phyloP scores from a whole-genome alignment of 2,329 filamentous ascomycete species.

The Monosporascus ibericus region DNA sequence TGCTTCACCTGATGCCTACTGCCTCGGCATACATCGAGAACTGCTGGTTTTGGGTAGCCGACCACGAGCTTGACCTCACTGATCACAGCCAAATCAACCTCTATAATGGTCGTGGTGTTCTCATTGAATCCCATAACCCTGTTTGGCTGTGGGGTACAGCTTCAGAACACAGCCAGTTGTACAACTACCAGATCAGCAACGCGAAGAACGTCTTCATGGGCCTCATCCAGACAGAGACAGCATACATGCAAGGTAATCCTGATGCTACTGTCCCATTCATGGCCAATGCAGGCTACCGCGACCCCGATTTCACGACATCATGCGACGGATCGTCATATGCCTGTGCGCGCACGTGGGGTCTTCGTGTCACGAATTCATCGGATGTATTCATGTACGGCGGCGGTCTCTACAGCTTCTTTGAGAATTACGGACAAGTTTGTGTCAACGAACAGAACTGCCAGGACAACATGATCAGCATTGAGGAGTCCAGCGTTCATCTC shows the following conservation, averaged over 20 bases:
- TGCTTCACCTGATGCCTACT: constrained; percentile 57
- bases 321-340: constrained; percentile 39
- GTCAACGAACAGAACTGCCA: constrained; percentile 65
- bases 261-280: constrained; percentile 61
- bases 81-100: constrained; percentile 77
- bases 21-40: constrained; percentile 79
- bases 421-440: constrained; percentile 72
- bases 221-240: constrained; percentile 83
- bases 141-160: constrained; percentile 77
- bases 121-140: constrained; percentile 70
- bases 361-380: constrained; percentile 62
- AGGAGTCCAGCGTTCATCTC: constrained; percentile 57
- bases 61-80: constrained; percentile 76
- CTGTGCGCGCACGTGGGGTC: constrained; percentile 72
- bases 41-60: constrained; percentile 83
- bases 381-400: constrained; percentile 66
- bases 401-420: constrained; percentile 76
- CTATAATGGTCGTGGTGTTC: constrained; percentile 80
- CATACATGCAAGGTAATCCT: constrained; percentile 82
- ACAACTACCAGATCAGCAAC: constrained; percentile 80
- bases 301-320: constrained; percentile 60
- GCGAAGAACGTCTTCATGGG: constrained; percentile 77
- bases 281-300: constrained; percentile 49
- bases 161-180: constrained; percentile 60
- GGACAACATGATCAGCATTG: constrained; percentile 68